These are phyloP conservation scores for Musa itinerans DNA, from an alignment of 176 grass and related monocot genomes.

Conservation along the genomic window DNA sequence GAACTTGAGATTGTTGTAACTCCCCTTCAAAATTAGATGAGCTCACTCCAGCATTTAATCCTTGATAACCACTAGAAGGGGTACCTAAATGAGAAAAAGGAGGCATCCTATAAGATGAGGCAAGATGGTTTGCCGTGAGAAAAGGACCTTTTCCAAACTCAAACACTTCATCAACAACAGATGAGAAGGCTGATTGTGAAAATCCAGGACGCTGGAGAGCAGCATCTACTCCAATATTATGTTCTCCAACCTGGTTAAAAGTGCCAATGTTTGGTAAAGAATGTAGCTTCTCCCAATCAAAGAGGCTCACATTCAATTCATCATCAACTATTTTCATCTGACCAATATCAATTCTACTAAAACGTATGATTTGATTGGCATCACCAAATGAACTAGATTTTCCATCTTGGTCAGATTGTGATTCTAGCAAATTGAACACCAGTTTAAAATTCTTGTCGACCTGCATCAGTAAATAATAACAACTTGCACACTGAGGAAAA, in stretches of 20 bases:
- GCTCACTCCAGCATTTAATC: conserved; percentile 27
- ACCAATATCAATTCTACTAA: conserved; percentile 61
- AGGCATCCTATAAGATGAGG: conserved; percentile 32
- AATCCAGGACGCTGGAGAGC: conserved; percentile 40
- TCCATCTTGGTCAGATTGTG: conserved; percentile 35
- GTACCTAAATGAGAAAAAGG: conserved; percentile 25
- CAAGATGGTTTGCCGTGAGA: conserved; percentile 25
- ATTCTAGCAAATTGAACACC: conserved; percentile 78
- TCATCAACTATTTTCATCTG: conserved; percentile 59
- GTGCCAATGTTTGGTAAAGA: conserved; percentile 37
- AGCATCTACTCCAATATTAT: conserved; percentile 39
- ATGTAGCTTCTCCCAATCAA: conserved; percentile 54
- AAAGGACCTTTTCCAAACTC: conserved; percentile 47
- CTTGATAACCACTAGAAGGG: conserved; percentile 40
- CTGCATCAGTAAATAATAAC: conserved; percentile 92
- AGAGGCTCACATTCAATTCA: conserved; percentile 44
- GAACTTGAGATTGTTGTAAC: conserved; percentile 30
- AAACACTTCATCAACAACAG: conserved; percentile 87
- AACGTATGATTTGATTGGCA: conserved; percentile 41
- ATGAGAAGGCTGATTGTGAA: conserved; percentile 71
- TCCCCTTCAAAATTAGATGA: conserved; percentile 38
- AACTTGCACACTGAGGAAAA: conserved; percentile 84
- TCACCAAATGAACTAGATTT: conserved; percentile 50
- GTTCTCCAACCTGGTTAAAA: conserved; percentile 40
- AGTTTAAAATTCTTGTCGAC: conserved; percentile 83